Evolutionary conservation across 371 early-diverging fungal genomes (phyloP).

Genomic region (Actinomortierella wolfii): DNA sequence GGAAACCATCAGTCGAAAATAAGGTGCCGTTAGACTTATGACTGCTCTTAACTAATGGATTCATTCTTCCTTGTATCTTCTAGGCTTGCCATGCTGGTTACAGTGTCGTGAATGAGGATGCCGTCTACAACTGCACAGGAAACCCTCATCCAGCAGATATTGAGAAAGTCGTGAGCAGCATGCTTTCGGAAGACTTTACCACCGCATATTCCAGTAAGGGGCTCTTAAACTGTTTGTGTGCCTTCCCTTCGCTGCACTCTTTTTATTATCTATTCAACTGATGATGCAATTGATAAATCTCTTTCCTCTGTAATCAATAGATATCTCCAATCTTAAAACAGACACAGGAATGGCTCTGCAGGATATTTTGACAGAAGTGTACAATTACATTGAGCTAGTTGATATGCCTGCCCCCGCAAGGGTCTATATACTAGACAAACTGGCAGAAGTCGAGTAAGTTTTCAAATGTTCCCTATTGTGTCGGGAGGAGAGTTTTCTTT

Average conservation of each 20-base stretch:
- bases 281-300: background rate
- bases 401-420: slow-evolving; percentile 73
- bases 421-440: slow-evolving; percentile 69
- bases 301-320: slow-evolving; percentile 37
- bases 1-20: background rate
- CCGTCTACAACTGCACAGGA: slow-evolving; percentile 91
- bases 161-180: slow-evolving; percentile 75
- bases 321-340: slow-evolving; percentile 72
- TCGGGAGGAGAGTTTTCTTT: too few relatives aligned
- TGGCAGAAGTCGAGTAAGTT: slow-evolving; percentile 89
- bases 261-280: background rate
- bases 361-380: slow-evolving; percentile 85
- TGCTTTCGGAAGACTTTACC: slow-evolving; percentile 80
- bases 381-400: slow-evolving; percentile 59
- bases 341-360: slow-evolving; percentile 88
- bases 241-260: background rate
- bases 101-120: slow-evolving; percentile 72
- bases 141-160: slow-evolving; percentile 91
- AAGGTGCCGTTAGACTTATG: background rate
- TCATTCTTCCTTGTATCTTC: too few relatives aligned
- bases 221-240: background rate
- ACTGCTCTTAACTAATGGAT: too few relatives aligned
- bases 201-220: slow-evolving; percentile 72
- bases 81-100: slow-evolving; percentile 85
- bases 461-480: too few relatives aligned